Conservation (phyloP, 805 yeast species). For the Lipomyces sp. region DNA sequence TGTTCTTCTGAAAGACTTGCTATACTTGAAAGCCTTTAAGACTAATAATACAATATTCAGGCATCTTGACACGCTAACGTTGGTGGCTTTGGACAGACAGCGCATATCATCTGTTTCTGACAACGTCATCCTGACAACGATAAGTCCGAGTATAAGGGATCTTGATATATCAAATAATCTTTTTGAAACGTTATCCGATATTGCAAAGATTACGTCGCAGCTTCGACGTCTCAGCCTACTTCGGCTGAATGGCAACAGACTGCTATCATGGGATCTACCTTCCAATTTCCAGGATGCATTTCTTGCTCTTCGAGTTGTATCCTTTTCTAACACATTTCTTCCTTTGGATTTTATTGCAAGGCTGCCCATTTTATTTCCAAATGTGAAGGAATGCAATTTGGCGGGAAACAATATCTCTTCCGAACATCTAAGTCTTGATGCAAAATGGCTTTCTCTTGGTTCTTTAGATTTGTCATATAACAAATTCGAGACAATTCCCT, state of each 20-base stretch:
- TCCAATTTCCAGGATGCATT: conserved; percentile 21
- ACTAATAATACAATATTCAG: neutral
- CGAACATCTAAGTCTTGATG: neutral
- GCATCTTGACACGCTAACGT: conserved; percentile 45
- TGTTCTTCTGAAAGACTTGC: neutral
- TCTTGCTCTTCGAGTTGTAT: conserved; percentile 26
- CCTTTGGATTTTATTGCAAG: conserved; percentile 9
- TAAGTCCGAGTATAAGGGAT: conserved; percentile 28
- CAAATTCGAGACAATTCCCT: conserved; percentile 38
- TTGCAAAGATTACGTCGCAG: conserved; percentile 41
- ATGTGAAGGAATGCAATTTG: conserved; percentile 38
- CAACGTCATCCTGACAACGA: neutral
- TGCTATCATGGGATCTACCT: conserved; percentile 22
- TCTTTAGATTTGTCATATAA: conserved; percentile 48
- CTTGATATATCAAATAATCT: conserved; percentile 64
- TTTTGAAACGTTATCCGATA: conserved; percentile 42
- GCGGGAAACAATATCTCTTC: conserved; percentile 37
- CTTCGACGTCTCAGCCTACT: conserved; percentile 44
- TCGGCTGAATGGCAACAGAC: conserved; percentile 47
- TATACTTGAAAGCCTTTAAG: neutral
- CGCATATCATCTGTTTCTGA: conserved; percentile 35
- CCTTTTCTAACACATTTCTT: conserved; percentile 30
- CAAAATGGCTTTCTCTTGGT: conserved; percentile 18
- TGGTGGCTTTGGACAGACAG: conserved; percentile 50
- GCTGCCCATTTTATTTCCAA: conserved; percentile 40